Percentiles rank a stretch among this genome's conserved stretches.
Evolutionary conservation across 352 stramenopile genomes (phyloP).

Genomic region (Pythium aristosporum): DNA sequence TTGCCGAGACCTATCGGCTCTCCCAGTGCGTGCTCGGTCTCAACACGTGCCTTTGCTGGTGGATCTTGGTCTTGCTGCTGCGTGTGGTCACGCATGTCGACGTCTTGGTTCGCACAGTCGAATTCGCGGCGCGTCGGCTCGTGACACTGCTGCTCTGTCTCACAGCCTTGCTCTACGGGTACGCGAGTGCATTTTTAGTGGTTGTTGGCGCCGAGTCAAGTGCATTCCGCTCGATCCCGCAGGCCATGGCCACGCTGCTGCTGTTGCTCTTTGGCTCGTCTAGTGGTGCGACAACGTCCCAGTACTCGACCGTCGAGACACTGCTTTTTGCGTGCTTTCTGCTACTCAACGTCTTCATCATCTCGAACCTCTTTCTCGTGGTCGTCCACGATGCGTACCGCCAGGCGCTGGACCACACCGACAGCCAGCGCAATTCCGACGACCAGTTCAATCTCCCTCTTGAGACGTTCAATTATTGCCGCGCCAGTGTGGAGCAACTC

Average conservation of each 20-base stretch:
- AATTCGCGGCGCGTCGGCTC: conserved; percentile 32
- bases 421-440: conserved; percentile 19
- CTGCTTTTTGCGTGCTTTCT: conserved; percentile 44
- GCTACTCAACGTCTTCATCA: conserved; percentile 41
- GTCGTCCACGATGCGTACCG: conserved; percentile 44
- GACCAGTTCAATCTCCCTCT: conserved; percentile 30
- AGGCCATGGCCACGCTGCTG: conserved; percentile 37
- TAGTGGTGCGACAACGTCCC: conserved; percentile 19
- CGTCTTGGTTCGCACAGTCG: conserved; percentile 38
- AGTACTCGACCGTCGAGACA: conserved; percentile 27
- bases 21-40: conserved; percentile 36
- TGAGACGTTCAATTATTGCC: conserved; percentile 27
- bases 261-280: conserved; percentile 33
- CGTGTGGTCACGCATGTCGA: conserved; percentile 41
- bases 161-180: conserved; percentile 40
- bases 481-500: conserved; percentile 4
- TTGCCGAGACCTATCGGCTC: conserved; percentile 36
- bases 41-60: conserved; percentile 45
- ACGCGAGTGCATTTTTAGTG: conserved; percentile 46
- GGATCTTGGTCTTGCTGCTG: conserved; percentile 43
- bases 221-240: conserved; percentile 37
- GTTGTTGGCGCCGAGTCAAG: conserved; percentile 33
- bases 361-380: conserved; percentile 48
- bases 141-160: conserved; percentile 36
- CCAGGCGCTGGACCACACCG: conserved; percentile 33